A percentile compares a stretch with the other conserved stretches of the same genome.
Conservation (phyloP, 768 basidiomycete species). For the Brasilioporus rufonigricans region DNA sequence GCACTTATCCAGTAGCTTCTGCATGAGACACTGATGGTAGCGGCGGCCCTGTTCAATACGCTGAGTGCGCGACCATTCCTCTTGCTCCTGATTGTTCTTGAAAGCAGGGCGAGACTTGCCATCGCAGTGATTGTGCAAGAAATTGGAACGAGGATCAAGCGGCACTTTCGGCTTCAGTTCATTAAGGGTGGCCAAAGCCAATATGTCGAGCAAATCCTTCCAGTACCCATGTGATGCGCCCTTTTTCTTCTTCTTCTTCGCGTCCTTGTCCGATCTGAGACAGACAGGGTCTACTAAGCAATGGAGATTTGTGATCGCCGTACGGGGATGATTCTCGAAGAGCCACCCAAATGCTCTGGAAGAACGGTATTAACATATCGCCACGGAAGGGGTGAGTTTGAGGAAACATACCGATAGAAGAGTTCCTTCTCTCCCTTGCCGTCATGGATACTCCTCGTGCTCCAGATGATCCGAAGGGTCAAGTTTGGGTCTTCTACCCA, state of each 20-base stretch:
- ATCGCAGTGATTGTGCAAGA: constrained; percentile 24
- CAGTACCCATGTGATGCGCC: constrained; percentile 59
- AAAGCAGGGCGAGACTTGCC: constrained; percentile 27
- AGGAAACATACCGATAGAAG: constrained; percentile 50
- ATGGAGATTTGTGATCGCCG: constrained; percentile 60
- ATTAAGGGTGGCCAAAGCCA: constrained; percentile 55
- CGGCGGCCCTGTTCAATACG: constrained; percentile 21
- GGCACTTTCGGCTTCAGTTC: constrained; percentile 36
- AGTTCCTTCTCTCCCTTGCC: constrained; percentile 59
- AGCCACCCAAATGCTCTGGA: constrained; percentile 63
- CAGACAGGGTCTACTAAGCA: constrained; percentile 54
- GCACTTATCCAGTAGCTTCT: constrained; percentile 45
- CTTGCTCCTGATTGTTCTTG: constrained; percentile 21
- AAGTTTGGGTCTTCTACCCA: constrained; percentile 58
- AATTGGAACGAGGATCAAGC: constrained; percentile 13
- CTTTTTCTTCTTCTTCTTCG: background rate
- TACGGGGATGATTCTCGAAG: constrained; percentile 64
- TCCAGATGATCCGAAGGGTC: constrained; percentile 70
- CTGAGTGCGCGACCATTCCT: constrained; percentile 20
- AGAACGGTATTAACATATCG: no score
- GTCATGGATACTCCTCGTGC: constrained; percentile 65
- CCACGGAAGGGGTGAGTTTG: background rate
- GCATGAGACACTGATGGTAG: constrained; percentile 36
- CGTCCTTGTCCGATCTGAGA: constrained; percentile 10
- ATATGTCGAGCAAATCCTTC: constrained; percentile 73